Conservation (phyloP, 352 stramenopile genomes). For the Pythium sukuiense region DNA sequence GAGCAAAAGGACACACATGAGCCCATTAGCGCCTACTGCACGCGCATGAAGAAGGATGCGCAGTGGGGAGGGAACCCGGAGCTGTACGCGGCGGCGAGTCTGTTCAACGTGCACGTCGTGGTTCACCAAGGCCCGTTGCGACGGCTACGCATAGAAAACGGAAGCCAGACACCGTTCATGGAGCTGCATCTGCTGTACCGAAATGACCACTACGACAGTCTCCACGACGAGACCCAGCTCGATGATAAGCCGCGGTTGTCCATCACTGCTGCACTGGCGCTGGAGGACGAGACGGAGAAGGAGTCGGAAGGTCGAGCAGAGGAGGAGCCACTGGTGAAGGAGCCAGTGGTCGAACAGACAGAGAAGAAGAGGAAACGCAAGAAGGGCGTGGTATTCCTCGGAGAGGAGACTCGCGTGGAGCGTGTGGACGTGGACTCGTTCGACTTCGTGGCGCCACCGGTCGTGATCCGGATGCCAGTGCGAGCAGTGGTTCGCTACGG, state of each 20-base stretch:
- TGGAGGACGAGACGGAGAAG: background rate
- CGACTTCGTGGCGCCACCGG: slow-evolving; percentile 1
- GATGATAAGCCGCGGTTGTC: slow-evolving; percentile 18
- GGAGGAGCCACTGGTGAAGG: background rate
- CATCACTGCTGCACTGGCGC: slow-evolving; percentile 3
- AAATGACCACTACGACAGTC: slow-evolving; percentile 85
- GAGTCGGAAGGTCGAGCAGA: background rate
- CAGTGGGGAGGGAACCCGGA: slow-evolving; percentile 84
- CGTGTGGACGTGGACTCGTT: slow-evolving; percentile 14
- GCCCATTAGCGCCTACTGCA: slow-evolving; percentile 53
- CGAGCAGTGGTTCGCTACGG: slow-evolving; percentile 13
- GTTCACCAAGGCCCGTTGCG: slow-evolving; percentile 66
- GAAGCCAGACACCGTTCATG: slow-evolving; percentile 33
- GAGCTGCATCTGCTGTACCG: slow-evolving; percentile 64
- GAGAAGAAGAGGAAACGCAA: slow-evolving; percentile 17
- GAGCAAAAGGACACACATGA: slow-evolving; percentile 65
- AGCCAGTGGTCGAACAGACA: background rate
- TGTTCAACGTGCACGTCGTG: slow-evolving; percentile 76
- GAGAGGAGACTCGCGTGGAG: slow-evolving; percentile 25
- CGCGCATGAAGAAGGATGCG: slow-evolving; percentile 69
- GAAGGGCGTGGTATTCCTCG: slow-evolving; percentile 22
- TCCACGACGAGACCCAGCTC: slow-evolving; percentile 34
- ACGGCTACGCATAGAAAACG: slow-evolving; percentile 66
- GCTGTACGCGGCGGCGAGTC: slow-evolving; percentile 63
- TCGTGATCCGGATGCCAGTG: slow-evolving; percentile 7